Evolutionary conservation across 1,284 basidiomycete species (phyloP).

Genomic region (Marasmius sp.): DNA sequence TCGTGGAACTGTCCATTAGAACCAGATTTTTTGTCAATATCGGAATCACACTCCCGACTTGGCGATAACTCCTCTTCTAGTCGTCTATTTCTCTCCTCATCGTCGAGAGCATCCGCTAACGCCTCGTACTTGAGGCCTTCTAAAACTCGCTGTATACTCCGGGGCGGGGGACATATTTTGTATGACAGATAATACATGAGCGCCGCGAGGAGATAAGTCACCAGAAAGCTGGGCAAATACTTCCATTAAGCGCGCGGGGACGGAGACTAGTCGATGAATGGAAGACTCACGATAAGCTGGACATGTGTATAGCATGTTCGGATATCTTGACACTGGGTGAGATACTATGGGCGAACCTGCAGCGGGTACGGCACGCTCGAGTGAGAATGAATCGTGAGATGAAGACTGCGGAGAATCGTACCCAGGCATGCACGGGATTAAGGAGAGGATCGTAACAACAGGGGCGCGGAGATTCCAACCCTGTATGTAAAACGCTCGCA

Average conservation of each 20-base stretch:
- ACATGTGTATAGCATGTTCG: constrained; percentile 3
- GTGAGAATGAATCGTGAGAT: neutral
- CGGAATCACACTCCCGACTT: neutral
- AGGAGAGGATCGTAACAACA: constrained; percentile 12
- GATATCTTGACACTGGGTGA: constrained; percentile 7
- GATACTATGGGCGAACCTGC: constrained; percentile 13
- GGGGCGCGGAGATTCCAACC: constrained; percentile 17
- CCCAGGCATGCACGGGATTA: constrained; percentile 16
- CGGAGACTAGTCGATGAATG: neutral
- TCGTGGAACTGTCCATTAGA: no score
- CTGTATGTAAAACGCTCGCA: neutral
- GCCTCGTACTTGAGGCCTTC: constrained; percentile 7
- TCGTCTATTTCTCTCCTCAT: constrained; percentile 5
- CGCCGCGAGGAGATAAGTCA: constrained; percentile 15
- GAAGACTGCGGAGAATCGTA: neutral
- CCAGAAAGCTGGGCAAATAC: constrained; percentile 10
- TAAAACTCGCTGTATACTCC: neutral
- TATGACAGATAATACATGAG: constrained; percentile 14
- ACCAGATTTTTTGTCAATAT: neutral
- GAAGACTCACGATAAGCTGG: constrained; percentile 11
- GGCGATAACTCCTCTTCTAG: neutral
- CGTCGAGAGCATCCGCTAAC: constrained; percentile 8
- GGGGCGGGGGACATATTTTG: constrained; percentile 8
- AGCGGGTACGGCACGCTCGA: neutral
- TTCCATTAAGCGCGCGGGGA: no score